Base-by-base conservation (phyloP, 2,329 filamentous ascomycete genomes). In the Hypomyces perniciosus region DNA sequence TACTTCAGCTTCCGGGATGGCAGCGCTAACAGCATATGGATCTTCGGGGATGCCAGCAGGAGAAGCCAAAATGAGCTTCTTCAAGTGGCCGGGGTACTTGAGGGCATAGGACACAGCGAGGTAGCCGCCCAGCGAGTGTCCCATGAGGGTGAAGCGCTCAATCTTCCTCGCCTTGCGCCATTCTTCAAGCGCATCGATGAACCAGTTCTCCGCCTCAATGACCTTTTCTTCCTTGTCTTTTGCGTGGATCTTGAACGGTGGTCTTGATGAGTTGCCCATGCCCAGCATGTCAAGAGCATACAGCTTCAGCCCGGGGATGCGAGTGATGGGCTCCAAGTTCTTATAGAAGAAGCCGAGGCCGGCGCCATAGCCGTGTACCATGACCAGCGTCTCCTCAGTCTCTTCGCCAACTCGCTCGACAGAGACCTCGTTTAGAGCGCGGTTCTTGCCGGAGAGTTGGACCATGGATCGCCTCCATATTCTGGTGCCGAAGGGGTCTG, bases 331-430 rank as follows among this genome's bases (percentile, higher is more conserved):
- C 68, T 99, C 93, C 54, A 95, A 96, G 66, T 99, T 99, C 72
- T 93, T 92, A 77, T 96, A 99, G 76, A 95, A 99, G 71, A 99
- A 97, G 26, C 92, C 93, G 1, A 99, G 78, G 1, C 93, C 93
- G 2, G 93, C 93, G 43, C 93, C 93, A 68, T 99, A 99, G 54
- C 93, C 93, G 65, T 99, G 93, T 4, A 99, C 74, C 82, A 99
- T 95, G 41, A 99, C 92, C 12, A 99, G 76, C 40, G 89, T 93
- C 63, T 97, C 85, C 43, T 95, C 85, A 0, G 83, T 80, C 4
- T 84, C 70, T 64, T 96, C 91, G 34, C 84, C 89, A 1, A 90
- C 72, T 45, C 91, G 79, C 71, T 96, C 89, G 2, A 99, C 82
- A 1, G 88, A 90, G 67, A 96, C 93, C 65, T 99, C 93, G 64